These are phyloP conservation scores for Candida awuae DNA, from an alignment of 805 yeast genomes.

Conservation along the genomic window DNA sequence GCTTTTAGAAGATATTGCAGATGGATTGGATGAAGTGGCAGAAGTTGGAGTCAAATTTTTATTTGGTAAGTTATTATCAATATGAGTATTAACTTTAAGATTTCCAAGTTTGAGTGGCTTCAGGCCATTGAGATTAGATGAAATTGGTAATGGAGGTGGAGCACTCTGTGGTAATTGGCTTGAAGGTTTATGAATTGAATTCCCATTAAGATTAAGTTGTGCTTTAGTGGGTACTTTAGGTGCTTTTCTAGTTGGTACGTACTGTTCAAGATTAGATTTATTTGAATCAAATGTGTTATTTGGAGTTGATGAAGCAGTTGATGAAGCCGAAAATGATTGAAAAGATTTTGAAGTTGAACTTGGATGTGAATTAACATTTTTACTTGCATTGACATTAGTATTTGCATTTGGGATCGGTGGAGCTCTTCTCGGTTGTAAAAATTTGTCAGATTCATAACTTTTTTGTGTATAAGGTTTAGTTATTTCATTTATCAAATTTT, in stretches of 20 bases:
- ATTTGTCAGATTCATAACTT: conserved; percentile 15
- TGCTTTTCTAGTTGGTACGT: conserved; percentile 35
- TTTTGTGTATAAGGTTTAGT: conserved; percentile 24
- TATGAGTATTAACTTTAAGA: conserved; percentile 2
- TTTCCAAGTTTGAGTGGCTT: conserved; percentile 3
- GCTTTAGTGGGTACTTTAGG: conserved; percentile 20
- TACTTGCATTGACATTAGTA: too few relatives aligned
- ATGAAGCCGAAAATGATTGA: too few relatives aligned
- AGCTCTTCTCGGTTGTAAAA: conserved; percentile 28
- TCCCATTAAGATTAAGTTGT: background rate
- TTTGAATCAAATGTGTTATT: background rate
- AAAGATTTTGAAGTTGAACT: too few relatives aligned
- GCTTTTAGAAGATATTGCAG: conserved; percentile 6
- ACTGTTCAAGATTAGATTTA: conserved; percentile 8
- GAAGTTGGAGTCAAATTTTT: conserved; percentile 1
- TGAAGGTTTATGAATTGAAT: conserved; percentile 6
- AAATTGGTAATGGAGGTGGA: conserved; percentile 4
- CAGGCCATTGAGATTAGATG: background rate
- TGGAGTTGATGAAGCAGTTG: background rate
- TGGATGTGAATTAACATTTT: too few relatives aligned
- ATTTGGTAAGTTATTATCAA: background rate
- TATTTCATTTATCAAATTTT: conserved; percentile 22
- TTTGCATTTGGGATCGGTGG: conserved; percentile 26
- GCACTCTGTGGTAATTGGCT: background rate
- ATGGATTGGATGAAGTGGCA: conserved; percentile 6